phyloP scores from a whole-genome alignment of 139 green algal species.

The Pseudopediastrum boryanum region DNA sequence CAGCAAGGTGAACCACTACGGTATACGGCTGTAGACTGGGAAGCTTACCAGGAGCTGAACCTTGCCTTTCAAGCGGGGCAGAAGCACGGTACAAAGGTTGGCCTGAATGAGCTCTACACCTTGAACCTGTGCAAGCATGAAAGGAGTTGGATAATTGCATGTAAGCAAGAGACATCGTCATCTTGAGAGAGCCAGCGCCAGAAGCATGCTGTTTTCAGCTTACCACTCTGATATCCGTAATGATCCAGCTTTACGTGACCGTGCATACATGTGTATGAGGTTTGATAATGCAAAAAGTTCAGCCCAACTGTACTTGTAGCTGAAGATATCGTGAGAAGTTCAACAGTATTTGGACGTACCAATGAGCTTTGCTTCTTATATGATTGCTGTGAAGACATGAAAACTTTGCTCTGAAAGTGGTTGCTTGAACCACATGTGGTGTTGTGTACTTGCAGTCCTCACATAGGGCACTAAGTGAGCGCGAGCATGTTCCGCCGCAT shows the following conservation, averaged over 20 bases:
- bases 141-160: neutral
- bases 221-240: neutral
- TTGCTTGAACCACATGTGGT: neutral
- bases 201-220: neutral
- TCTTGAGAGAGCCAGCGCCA: neutral
- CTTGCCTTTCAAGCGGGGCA: constrained; percentile 24
- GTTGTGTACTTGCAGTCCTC: neutral
- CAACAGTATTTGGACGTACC: no score
- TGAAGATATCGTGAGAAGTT: no score
- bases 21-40: neutral
- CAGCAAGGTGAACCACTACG: neutral
- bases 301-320: constrained; percentile 3
- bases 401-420: neutral
- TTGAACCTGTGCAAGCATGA: constrained; percentile 40
- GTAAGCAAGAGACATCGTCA: neutral
- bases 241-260: neutral
- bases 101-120: constrained; percentile 54
- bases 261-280: neutral
- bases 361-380: no score
- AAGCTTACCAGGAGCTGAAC: constrained; percentile 65
- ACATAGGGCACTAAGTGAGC: neutral
- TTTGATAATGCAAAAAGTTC: neutral
- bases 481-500: neutral
- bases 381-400: no score
- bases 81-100: constrained; percentile 51